Percentiles rank a stretch among this genome's conserved stretches.
Conservation (phyloP, 202 grass and related monocot species). For the Cymbopogon flexuosus region DNA sequence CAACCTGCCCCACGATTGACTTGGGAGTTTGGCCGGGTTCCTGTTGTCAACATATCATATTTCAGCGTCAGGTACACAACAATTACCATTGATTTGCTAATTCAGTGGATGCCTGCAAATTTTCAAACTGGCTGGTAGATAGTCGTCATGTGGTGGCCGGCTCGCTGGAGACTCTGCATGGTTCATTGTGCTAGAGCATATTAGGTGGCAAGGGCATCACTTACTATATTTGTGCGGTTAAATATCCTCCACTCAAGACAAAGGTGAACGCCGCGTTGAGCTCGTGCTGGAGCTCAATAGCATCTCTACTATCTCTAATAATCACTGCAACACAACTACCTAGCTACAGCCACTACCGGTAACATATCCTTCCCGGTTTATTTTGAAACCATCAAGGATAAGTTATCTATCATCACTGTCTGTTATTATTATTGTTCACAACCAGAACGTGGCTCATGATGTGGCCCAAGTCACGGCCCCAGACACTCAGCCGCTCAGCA, state of each 20-base stretch:
- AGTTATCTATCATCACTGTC: background rate
- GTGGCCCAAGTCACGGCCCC: no score
- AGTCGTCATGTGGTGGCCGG: background rate
- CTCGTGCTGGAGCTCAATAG: background rate
- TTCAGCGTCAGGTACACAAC: background rate
- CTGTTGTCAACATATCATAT: background rate
- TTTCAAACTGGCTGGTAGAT: slow-evolving; percentile 12
- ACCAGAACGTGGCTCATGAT: no score
- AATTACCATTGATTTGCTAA: background rate
- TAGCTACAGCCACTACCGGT: no score
- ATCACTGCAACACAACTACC: background rate
- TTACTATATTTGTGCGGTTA: background rate
- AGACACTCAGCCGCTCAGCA: no score
- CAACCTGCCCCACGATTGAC: slow-evolving; percentile 29
- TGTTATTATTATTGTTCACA: no score
- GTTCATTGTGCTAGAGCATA: background rate
- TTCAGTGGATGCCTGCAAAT: background rate
- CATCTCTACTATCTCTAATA: background rate
- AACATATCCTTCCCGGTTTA: no score
- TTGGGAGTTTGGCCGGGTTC: slow-evolving; percentile 6
- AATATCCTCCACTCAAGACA: background rate
- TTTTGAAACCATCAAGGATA: no score
- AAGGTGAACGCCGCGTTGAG: background rate
- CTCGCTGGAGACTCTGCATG: background rate
- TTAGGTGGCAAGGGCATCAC: background rate